Evolutionary conservation across 495 filamentous ascomycete species (phyloP), one percentile per base, ranked within the genome.

Genomic region (Aspergillus mulundensis): DNA sequence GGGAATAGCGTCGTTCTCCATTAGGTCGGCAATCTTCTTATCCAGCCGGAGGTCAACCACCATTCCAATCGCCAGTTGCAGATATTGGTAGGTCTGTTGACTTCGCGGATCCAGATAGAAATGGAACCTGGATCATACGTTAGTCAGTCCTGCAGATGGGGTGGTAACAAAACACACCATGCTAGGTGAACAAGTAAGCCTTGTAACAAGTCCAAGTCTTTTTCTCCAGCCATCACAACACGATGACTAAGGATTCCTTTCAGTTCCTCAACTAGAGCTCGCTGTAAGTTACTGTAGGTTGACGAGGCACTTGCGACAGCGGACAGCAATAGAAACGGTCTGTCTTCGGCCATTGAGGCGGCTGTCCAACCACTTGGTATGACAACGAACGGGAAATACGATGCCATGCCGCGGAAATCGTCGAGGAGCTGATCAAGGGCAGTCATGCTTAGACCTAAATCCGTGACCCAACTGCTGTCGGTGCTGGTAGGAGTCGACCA

Each of bases 61-160:
- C 49, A 52, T 41, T 28, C 49, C 23, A 28, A 52, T 52, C 16
- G 36, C 34, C 3, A 52, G 39, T 18, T 52, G 49, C 10, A 52
- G n/a, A 25, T 52, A 52, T 41, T 34, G 49, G 23, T 52, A 52
- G 5, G 49, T 41, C 21, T 52, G 49, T 12, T 12, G 34, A 14
- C 49, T 52, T 41, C 49, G n/a, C 3, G 49, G 49, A 36, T 40
- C 23, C 8, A 52, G 23, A 16, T 41, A 24, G 49, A 52, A 52
- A 39, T 52, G 49, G n/a, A 52, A 52, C 49, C 49, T 52, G 34
- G 14, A 12, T 18, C 25, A n/a, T n/a, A n/a, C n/a, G 16, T 7
- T 28, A 36, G 32, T 49, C 15, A 36, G 28, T 18, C n/a, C 10
- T n/a, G 28, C 24, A 20, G 30, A 18, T 49, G 15, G 24, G 18